Conservation (phyloP, 2,329 filamentous ascomycete genomes). For the Coniochaeta sp. region DNA sequence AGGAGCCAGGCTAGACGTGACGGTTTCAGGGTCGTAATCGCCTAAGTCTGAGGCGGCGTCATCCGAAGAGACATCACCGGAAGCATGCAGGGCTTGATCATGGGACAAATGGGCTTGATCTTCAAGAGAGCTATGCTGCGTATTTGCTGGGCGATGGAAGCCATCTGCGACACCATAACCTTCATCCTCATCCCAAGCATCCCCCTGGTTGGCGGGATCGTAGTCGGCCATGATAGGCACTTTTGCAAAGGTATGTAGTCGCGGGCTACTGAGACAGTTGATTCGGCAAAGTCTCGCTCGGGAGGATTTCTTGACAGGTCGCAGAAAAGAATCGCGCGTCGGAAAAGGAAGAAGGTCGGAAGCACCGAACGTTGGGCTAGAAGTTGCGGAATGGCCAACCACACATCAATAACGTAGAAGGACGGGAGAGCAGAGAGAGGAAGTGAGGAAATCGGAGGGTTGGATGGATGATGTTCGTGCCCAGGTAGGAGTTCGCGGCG, state of each 20-base stretch:
- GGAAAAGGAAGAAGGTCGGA: background rate
- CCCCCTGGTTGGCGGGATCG: slow-evolving; percentile 20
- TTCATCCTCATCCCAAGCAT: slow-evolving; percentile 43
- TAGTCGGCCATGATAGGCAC: slow-evolving; percentile 14
- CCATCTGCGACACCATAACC: slow-evolving; percentile 48
- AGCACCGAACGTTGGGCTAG: background rate
- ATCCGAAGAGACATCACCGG: slow-evolving; percentile 39
- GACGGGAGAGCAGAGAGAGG: background rate
- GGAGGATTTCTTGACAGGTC: background rate
- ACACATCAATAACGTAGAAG: background rate
- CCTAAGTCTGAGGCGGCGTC: slow-evolving; percentile 39
- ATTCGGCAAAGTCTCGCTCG: background rate
- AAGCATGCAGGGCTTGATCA: slow-evolving; percentile 36
- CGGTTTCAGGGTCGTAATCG: slow-evolving; percentile 52
- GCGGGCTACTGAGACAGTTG: background rate
- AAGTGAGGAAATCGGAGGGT: background rate
- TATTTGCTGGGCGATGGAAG: slow-evolving; percentile 41
- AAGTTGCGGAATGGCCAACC: background rate
- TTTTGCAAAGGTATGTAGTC: slow-evolving; percentile 2
- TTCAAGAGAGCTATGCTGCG: slow-evolving; percentile 48
- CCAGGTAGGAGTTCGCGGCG: background rate
- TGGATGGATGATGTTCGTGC: background rate
- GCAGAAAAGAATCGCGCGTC: background rate
- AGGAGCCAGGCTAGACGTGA: slow-evolving; percentile 28
- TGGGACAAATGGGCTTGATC: slow-evolving; percentile 36